Percentiles rank a stretch among this genome's conserved stretches.
Evolutionary conservation across 768 basidiomycete species (phyloP).

Genomic region (Panus rudis): DNA sequence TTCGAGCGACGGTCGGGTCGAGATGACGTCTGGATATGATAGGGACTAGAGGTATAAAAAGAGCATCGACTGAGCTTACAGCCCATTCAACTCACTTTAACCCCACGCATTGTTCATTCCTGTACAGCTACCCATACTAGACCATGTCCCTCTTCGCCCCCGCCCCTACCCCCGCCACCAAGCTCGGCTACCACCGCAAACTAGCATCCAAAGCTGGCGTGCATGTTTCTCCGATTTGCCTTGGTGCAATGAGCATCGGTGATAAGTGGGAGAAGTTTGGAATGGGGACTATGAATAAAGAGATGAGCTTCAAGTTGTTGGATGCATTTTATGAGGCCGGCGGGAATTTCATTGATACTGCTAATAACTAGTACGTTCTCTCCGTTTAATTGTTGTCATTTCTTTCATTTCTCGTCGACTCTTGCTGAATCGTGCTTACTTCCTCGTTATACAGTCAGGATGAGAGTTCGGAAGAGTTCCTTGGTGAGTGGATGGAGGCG

Average conservation of each 20-base stretch:
- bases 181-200: conserved; percentile 24
- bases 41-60: too few relatives aligned
- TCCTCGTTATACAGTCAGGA: conserved; percentile 21
- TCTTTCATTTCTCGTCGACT: too few relatives aligned
- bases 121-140: too few relatives aligned
- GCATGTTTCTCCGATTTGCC: conserved; percentile 38
- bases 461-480: conserved; percentile 26
- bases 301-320: conserved; percentile 33
- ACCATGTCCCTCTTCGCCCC: too few relatives aligned
- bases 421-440: not conserved
- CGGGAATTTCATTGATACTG: conserved; percentile 32
- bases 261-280: conserved; percentile 29
- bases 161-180: conserved; percentile 9
- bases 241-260: conserved; percentile 38
- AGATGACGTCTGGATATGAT: too few relatives aligned
- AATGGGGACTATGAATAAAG: conserved; percentile 24
- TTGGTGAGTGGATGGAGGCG: conserved; percentile 32
- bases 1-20: too few relatives aligned
- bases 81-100: too few relatives aligned
- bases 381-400: not conserved
- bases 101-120: too few relatives aligned
- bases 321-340: conserved; percentile 34
- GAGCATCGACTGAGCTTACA: too few relatives aligned
- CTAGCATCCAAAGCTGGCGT: conserved; percentile 33
- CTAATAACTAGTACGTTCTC: conserved; percentile 35